These are phyloP conservation scores for Alloteropsis angusta DNA, from an alignment of 202 grass and related monocot species.

Conservation along the genomic window DNA sequence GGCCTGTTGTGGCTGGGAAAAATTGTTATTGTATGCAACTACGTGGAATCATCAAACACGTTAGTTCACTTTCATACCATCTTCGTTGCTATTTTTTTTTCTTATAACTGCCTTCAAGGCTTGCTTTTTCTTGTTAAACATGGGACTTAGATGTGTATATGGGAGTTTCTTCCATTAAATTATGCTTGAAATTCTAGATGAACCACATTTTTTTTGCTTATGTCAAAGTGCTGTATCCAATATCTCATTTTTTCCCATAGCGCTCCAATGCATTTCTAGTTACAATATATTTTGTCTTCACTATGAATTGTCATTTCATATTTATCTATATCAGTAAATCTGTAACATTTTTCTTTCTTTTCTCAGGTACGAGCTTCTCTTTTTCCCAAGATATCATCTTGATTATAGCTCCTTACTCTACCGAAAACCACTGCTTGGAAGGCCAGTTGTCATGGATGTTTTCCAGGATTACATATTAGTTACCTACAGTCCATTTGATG, in stretches of 20 bases:
- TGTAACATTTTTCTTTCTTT: conserved; percentile 25
- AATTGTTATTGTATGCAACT: conserved; percentile 95
- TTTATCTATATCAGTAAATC: conserved; percentile 29
- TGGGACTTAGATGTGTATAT: neutral
- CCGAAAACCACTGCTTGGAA: conserved; percentile 76
- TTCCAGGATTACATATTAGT: conserved; percentile 91
- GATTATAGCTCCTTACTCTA: conserved; percentile 93
- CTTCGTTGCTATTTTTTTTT: conserved; percentile 15
- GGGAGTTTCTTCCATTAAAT: neutral
- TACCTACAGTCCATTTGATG: conserved; percentile 97
- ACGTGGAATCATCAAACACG: conserved; percentile 72
- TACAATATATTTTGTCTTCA: neutral
- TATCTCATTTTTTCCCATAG: neutral
- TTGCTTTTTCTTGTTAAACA: neutral
- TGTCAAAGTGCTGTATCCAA: neutral
- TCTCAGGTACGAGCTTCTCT: conserved; percentile 89
- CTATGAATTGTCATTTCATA: conserved; percentile 24
- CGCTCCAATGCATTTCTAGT: neutral
- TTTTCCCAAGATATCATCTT: conserved; percentile 99
- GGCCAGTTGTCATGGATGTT: conserved; percentile 93
- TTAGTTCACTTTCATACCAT: conserved; percentile 39
- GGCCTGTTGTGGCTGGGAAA: conserved; percentile 94
- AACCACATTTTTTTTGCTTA: neutral
- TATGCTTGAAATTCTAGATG: neutral
- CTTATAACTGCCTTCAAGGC: neutral